These are phyloP conservation scores for Stemphylium lycopersici DNA, from an alignment of 2,329 filamentous ascomycete genomes.

Conservation along the genomic window DNA sequence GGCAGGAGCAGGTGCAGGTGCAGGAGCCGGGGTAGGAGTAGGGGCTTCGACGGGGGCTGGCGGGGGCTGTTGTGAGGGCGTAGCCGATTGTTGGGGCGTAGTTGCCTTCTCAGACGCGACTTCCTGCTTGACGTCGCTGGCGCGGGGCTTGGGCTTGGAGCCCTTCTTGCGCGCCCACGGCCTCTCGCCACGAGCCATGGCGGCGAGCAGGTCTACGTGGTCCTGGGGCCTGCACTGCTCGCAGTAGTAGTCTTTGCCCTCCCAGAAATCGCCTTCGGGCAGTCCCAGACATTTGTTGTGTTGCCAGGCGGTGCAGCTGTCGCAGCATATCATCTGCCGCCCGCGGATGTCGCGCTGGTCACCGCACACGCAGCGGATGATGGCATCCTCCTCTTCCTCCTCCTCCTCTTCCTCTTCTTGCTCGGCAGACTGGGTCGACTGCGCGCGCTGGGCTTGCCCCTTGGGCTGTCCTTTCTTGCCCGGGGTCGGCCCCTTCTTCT, in stretches of 20 bases:
- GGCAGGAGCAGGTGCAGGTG: constrained; percentile 11
- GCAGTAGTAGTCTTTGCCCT: constrained; percentile 73
- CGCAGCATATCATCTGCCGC: constrained; percentile 94
- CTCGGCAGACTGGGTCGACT: constrained; percentile 34
- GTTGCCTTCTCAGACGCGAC: constrained; percentile 48
- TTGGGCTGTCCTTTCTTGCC: constrained; percentile 47
- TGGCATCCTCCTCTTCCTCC: constrained; percentile 61
- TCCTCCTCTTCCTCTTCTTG: constrained; percentile 51
- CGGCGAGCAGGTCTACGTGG: constrained; percentile 80
- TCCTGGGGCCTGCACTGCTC: constrained; percentile 85
- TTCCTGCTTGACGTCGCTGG: constrained; percentile 65
- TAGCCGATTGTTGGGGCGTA: constrained; percentile 24
- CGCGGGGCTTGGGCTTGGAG: constrained; percentile 65
- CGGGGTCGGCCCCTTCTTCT: constrained; percentile 53
- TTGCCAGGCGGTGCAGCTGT: constrained; percentile 92
- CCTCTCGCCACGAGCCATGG: constrained; percentile 78
- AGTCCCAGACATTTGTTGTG: constrained; percentile 96
- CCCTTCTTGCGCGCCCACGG: constrained; percentile 75
- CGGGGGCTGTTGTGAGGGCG: constrained; percentile 21
- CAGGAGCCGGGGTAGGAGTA: constrained; percentile 21
- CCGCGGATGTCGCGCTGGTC: constrained; percentile 79
- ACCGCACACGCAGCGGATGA: constrained; percentile 93
- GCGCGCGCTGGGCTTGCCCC: constrained; percentile 49
- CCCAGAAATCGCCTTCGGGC: constrained; percentile 69
- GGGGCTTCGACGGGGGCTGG: constrained; percentile 16